Conservation (phyloP, 768 basidiomycete genomes). For the Lentinula boryana region DNA sequence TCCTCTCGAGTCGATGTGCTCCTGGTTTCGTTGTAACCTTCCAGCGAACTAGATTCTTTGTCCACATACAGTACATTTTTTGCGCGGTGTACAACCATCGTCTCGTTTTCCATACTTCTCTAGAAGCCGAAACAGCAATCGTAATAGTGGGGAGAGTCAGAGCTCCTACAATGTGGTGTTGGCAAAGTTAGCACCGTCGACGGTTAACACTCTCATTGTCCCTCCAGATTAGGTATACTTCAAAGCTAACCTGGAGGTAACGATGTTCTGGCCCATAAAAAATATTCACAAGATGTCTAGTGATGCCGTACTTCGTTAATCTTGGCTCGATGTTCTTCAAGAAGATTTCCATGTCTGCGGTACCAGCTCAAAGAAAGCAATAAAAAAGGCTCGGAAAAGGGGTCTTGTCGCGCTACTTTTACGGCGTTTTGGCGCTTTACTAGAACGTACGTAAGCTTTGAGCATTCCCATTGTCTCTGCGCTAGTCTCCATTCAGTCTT, state of each 20-base stretch:
- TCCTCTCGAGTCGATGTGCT: conserved; percentile 30
- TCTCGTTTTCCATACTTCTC: conserved; percentile 27
- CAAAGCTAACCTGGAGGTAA: conserved; percentile 38
- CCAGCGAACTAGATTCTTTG: conserved; percentile 25
- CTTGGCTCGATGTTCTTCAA: conserved; percentile 1
- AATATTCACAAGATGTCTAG: conserved; percentile 30
- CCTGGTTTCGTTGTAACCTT: conserved; percentile 21
- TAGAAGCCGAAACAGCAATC: conserved; percentile 36
- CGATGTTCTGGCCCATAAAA: conserved; percentile 41
- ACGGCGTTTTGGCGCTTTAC: too few species aligned
- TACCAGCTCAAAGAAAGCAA: too few species aligned
- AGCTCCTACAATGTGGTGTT: conserved; percentile 19
- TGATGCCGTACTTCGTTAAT: conserved; percentile 5
- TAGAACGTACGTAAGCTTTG: too few species aligned
- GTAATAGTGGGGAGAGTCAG: conserved; percentile 40
- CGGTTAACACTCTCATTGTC: conserved; percentile 18
- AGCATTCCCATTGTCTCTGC: too few species aligned
- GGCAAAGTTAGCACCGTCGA: neutral
- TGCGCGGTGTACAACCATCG: neutral
- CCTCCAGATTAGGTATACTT: conserved; percentile 28
- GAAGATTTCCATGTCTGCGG: conserved; percentile 5
- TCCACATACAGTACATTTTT: conserved; percentile 8
- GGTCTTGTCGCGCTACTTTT: too few species aligned
- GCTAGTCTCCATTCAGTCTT: too few species aligned
- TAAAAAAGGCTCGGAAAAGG: too few species aligned